Base-by-base conservation (phyloP, 2,329 filamentous ascomycete genomes). In the Botryotinia calthae region DNA sequence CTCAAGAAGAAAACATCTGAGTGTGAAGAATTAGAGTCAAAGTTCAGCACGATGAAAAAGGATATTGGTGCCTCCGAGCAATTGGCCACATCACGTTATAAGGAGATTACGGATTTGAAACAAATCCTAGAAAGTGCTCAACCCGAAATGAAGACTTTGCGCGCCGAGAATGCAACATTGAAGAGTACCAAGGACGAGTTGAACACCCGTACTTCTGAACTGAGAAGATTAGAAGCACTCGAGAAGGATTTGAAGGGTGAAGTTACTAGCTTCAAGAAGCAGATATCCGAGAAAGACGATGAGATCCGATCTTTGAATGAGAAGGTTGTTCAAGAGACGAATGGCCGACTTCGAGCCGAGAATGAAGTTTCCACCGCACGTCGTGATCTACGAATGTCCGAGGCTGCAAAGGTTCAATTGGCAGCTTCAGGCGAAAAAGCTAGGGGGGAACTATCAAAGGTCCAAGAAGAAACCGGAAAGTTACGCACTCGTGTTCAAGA, bases 41-140 rank as follows among this genome's bases (percentile, higher is more conserved):
- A 91, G 81, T 88, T 90, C 0, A 85, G 88, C 2, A 87, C 88
- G 0, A 82, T 98, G 28, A 90, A 97, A 79, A 93, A 91, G 0
- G 95, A 99, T 79, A 86, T 98, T 4, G 91, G 90, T 2, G 94
- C 94, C 2, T 92, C 95, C 0, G 91, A 98, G 80, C 90, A 97
- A 82, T 87, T 98, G 20, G 94, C 96, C 0, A 91, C 97, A 74
- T 91, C 89, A 25, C 88, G 96, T 44, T 98, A 94, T 84, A 97
- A 94, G 81, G 95, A 98, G 74, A 84, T 98, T 2, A 91, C 90
- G 0, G 93, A 97, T 42, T 84, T 97, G 63, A 88, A 91, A 31
- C 92, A 95, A 74, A 86, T 95, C 3, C 82, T 98, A 44, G 91
- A 94, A 76, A 97, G 96, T 81, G 88, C 92, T 0, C 95, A 98